A percentile compares a stretch with the other conserved stretches of the same genome.
Conservation (phyloP, 257 asterid species). For the Solanum chmielewskii region DNA sequence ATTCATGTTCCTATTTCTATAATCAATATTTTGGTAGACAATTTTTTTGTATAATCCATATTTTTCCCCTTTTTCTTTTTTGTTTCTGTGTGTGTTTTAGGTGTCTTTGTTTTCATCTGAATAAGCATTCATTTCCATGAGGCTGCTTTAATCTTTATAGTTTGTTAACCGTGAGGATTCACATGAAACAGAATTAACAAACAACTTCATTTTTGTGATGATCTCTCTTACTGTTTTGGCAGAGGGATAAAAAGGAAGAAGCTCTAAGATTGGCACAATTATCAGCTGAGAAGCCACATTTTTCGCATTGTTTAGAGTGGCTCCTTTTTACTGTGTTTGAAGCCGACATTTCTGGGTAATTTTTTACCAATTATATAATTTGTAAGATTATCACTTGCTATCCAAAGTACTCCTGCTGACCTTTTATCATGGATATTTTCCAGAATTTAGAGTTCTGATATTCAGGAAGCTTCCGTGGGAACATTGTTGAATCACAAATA, state of each 20-base stretch:
- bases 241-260: conserved; percentile 95
- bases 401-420: background rate
- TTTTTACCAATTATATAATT: background rate
- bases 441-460: background rate
- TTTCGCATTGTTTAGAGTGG: conserved; percentile 98
- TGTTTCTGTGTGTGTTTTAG: background rate
- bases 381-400: background rate
- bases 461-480: background rate
- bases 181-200: background rate
- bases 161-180: background rate
- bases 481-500: background rate
- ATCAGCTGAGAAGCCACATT: conserved; percentile 98
- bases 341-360: conserved; percentile 90
- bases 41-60: background rate
- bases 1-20: background rate
- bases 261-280: conserved; percentile 85
- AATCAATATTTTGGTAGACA: background rate
- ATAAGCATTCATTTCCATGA: background rate
- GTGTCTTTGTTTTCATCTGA: background rate
- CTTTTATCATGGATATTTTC: background rate
- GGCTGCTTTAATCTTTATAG: background rate
- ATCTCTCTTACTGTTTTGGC: conserved; percentile 20
- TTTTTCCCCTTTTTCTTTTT: background rate
- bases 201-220: background rate
- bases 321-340: conserved; percentile 98